phyloP scores from a whole-genome alignment of 257 asterid genomes.

The Fraxinus americana region DNA sequence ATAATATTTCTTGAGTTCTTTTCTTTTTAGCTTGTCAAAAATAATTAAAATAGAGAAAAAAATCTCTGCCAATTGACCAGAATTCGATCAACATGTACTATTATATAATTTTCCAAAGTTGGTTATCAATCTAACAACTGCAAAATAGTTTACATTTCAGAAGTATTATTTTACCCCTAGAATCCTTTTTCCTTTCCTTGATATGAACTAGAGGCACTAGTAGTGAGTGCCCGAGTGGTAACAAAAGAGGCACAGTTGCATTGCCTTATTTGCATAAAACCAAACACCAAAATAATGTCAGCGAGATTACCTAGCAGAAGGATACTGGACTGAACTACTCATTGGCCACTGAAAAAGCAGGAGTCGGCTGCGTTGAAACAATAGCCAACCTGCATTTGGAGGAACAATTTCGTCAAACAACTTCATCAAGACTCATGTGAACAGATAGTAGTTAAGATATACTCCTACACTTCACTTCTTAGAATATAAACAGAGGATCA shows the following conservation, averaged over 20 bases:
- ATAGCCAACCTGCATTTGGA: constrained; percentile 37
- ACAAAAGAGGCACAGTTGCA: background rate
- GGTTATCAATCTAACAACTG: too few relatives aligned
- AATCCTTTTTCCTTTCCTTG: too few relatives aligned
- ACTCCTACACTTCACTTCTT: background rate
- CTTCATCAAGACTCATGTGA: background rate
- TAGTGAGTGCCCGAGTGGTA: background rate
- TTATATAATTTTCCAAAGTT: too few relatives aligned
- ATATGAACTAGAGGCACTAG: too few relatives aligned
- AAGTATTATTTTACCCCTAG: too few relatives aligned
- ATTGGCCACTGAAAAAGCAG: constrained; percentile 36
- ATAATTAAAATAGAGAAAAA: too few relatives aligned
- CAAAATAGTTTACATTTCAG: too few relatives aligned
- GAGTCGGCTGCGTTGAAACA: constrained; percentile 22
- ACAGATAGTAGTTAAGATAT: background rate
- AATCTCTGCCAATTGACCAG: too few relatives aligned
- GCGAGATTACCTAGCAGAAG: constrained; percentile 14
- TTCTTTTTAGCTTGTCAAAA: too few relatives aligned
- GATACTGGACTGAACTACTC: constrained; percentile 16
- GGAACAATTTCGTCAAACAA: background rate
- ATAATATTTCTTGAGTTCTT: too few relatives aligned
- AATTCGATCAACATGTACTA: too few relatives aligned
- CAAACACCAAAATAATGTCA: background rate
- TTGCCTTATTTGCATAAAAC: background rate
- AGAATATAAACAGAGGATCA: background rate